Percentiles rank a stretch among this genome's conserved stretches.
Conservation (phyloP, 1,284 basidiomycete genomes). For the Fomitiporia mediterranea region DNA sequence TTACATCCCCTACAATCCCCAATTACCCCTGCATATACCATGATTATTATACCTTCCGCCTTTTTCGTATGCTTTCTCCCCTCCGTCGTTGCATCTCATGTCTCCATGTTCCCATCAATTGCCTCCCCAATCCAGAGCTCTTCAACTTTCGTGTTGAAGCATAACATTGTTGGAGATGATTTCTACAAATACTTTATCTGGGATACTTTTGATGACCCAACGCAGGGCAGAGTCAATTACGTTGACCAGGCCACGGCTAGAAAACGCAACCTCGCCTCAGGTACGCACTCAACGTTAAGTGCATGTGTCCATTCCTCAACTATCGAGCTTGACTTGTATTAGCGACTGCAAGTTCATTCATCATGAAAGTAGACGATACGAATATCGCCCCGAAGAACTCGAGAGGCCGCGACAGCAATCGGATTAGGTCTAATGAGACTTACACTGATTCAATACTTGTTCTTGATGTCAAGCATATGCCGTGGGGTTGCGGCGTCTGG, state of each 20-base stretch:
- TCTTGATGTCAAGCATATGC: constrained; percentile 28
- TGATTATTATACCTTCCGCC: too few relatives aligned
- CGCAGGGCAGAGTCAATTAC: constrained; percentile 27
- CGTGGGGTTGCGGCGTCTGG: constrained; percentile 29
- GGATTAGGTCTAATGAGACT: constrained; percentile 21
- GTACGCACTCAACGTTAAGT: neutral
- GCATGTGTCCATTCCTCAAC: neutral
- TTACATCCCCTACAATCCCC: too few relatives aligned
- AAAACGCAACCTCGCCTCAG: constrained; percentile 6
- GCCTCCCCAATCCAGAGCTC: neutral
- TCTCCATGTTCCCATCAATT: neutral
- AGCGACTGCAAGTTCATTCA: constrained; percentile 19
- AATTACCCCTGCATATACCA: too few relatives aligned
- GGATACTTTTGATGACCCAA: constrained; percentile 27
- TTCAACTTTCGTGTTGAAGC: constrained; percentile 8
- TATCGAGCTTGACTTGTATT: neutral
- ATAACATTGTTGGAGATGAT: constrained; percentile 21
- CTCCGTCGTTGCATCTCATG: neutral
- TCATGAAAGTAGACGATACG: constrained; percentile 24
- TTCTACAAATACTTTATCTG: constrained; percentile 27
- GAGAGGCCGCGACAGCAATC: constrained; percentile 24
- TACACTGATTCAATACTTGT: constrained; percentile 25
- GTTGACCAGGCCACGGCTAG: constrained; percentile 4
- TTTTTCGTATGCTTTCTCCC: too few relatives aligned
- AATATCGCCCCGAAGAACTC: constrained; percentile 16